These are phyloP conservation scores for Lactarius deliciosus DNA, from an alignment of 768 basidiomycete species.

Conservation along the genomic window DNA sequence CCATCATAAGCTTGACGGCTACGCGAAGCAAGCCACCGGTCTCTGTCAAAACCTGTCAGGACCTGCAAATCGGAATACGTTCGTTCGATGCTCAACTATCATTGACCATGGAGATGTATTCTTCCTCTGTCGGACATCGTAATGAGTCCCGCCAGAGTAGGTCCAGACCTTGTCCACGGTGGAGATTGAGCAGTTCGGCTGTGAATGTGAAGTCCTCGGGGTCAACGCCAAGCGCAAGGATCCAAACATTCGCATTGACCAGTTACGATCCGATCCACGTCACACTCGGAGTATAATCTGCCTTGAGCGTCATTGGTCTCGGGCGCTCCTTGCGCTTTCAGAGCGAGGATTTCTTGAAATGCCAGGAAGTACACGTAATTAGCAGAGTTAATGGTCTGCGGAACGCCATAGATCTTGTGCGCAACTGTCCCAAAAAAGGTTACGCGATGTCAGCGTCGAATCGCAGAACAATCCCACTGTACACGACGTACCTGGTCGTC, in stretches of 20 bases:
- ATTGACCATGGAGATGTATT: constrained; percentile 95
- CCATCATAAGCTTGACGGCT: constrained; percentile 97
- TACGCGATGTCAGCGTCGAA: background rate
- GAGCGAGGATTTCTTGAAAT: constrained; percentile 74
- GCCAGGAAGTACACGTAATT: constrained; percentile 98
- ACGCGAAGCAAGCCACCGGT: constrained; percentile 92
- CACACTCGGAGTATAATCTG: constrained; percentile 38
- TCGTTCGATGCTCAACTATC: constrained; percentile 61
- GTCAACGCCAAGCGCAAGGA: background rate
- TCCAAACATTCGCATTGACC: constrained; percentile 44
- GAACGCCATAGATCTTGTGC: constrained; percentile 94
- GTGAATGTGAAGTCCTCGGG: background rate
- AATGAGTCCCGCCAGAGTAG: constrained; percentile 92
- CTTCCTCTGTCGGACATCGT: constrained; percentile 89
- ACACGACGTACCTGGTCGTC: constrained; percentile 62
- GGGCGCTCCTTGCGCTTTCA: constrained; percentile 38
- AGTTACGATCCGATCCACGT: constrained; percentile 73
- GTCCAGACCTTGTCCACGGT: constrained; percentile 94
- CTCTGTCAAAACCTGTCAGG: constrained; percentile 48
- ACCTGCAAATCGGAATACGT: background rate
- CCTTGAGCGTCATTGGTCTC: background rate
- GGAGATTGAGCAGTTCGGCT: constrained; percentile 48
- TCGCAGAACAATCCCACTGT: background rate
- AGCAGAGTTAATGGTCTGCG: constrained; percentile 96
- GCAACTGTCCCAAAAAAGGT: constrained; percentile 52